phyloP scores from a whole-genome alignment of 306 rosid species.

The Vicia sativa region DNA sequence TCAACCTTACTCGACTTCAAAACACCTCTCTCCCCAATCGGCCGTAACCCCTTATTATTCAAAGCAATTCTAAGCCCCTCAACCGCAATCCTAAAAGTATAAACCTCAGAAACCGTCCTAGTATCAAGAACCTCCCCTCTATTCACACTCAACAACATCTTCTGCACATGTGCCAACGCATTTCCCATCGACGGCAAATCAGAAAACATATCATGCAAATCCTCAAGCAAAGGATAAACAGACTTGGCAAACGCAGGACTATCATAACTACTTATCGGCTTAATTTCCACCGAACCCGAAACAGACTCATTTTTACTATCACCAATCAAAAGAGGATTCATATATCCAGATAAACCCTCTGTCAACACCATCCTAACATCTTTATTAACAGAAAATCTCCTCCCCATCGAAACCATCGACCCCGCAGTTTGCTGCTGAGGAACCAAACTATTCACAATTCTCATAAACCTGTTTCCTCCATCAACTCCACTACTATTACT shows the following conservation, averaged over 20 bases:
- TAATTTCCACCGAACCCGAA: constrained; percentile 46
- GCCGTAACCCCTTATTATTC: constrained; percentile 56
- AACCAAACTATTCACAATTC: constrained; percentile 58
- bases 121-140: constrained; percentile 67
- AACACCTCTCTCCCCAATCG: constrained; percentile 38
- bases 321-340: constrained; percentile 43
- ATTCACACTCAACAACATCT: constrained; percentile 64
- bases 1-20: constrained; percentile 32
- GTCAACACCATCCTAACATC: constrained; percentile 49
- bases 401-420: constrained; percentile 36
- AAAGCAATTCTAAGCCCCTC: constrained; percentile 82
- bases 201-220: constrained; percentile 57
- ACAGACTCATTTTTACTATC: constrained; percentile 30
- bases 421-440: constrained; percentile 51
- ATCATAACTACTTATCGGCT: constrained; percentile 45
- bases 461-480: constrained; percentile 40
- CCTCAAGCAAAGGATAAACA: constrained; percentile 72
- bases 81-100: constrained; percentile 65
- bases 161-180: constrained; percentile 68
- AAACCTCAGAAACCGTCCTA: constrained; percentile 57
- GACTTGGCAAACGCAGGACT: constrained; percentile 67
- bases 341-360: constrained; percentile 47
- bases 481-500: constrained; percentile 39
- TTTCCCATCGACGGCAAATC: constrained; percentile 66
- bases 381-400: constrained; percentile 46